phyloP scores from a whole-genome alignment of 495 filamentous ascomycete genomes.

The Xylaria flabelliformis region DNA sequence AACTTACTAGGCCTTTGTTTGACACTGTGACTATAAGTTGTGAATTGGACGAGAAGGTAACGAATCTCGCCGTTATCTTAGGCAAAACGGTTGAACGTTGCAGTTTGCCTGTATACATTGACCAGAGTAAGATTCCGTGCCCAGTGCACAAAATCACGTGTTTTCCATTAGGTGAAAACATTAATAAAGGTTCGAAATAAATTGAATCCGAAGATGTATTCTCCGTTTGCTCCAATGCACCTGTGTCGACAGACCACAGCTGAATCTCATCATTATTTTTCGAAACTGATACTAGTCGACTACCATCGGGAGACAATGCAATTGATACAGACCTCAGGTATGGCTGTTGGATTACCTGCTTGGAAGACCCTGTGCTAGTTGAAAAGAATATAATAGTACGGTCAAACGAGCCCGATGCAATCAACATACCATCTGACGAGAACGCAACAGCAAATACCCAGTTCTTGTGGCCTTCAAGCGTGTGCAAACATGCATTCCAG shows the following conservation, averaged over 20 bases:
- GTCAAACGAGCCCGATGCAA: neutral
- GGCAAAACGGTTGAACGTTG: neutral
- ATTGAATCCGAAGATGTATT: accelerated
- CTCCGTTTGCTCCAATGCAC: neutral
- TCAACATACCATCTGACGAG: neutral
- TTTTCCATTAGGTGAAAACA: neutral
- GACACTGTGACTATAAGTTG: neutral
- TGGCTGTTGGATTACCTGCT: neutral
- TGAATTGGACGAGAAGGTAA: neutral
- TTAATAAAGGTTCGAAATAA: neutral
- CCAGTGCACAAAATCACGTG: neutral
- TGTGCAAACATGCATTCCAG: neutral
- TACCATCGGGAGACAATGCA: neutral
- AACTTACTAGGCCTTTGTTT: neutral
- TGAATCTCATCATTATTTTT: neutral
- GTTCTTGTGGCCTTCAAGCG: neutral
- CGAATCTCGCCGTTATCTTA: too few species aligned
- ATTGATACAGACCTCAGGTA: neutral
- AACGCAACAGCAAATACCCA: neutral
- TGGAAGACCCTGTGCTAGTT: neutral
- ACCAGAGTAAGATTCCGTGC: neutral
- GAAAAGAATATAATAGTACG: neutral
- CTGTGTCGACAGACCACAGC: neutral
- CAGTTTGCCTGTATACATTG: neutral
- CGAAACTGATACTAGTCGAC: neutral